Base-by-base conservation (phyloP, 495 filamentous ascomycete species). In the Xylaria telfairii region DNA sequence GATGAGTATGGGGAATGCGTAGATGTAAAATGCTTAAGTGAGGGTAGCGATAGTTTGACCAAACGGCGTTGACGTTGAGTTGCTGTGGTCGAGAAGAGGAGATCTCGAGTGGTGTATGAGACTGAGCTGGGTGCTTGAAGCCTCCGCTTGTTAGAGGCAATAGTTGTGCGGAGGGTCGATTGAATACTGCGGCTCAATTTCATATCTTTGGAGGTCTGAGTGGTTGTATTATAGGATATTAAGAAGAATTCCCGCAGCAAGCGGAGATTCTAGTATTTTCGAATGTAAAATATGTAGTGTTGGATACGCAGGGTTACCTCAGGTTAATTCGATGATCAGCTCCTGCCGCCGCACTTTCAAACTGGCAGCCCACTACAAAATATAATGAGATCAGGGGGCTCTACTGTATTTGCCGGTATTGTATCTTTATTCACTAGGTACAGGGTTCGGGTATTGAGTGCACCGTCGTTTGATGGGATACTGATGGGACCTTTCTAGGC, bases 401-500 rank as follows among this genome's bases (percentile, higher is more conserved):
- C 5, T 30, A 28, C 4, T 3, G 2, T 2, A 4, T 30, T 54
- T 54, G 4, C 26, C 1, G 26, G 26, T 17, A 6, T 4, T 30
- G 4, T 54, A 28, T 30, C 0, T 54, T 30, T 26, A 26, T 53
- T 53, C 24, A 53, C 10, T 30, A 8, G 26, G 13, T 5, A 54
- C 13, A 15, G 26, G 30, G 0, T 51, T 26, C 3, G 24, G 3
- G 12, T 51, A 24, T 51, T 51, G 47, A 51, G 47, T 26, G 21
- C 21, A 26, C 24, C 47, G n/a, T 9, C 9, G 21, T 51, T 4
- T 34, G n/a, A n/a, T n/a, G n/a, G n/a, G n/a, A n/a, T n/a, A n/a
- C n/a, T n/a, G n/a, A n/a, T n/a, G n/a, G n/a, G n/a, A 30, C 28
- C 15, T 51, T 65, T 65, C 62, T 65, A 44, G 62, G 37, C 10